phyloP scores from a whole-genome alignment of 495 filamentous ascomycete genomes.

The Penicillium flavigenum region DNA sequence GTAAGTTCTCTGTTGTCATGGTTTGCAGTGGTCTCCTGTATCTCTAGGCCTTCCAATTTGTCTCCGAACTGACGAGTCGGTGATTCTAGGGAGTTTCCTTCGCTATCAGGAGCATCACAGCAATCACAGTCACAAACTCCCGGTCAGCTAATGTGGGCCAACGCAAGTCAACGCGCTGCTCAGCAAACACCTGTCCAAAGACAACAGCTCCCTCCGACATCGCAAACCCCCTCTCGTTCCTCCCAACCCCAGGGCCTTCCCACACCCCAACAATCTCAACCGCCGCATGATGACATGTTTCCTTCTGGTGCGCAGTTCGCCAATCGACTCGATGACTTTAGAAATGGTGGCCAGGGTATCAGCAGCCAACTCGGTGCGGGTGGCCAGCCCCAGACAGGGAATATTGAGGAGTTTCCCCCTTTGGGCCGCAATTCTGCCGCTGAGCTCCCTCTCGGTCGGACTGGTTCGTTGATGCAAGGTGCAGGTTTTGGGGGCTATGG shows the following conservation, averaged over 20 bases:
- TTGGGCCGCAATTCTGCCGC: conserved; percentile 68
- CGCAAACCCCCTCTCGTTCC: conserved; percentile 47
- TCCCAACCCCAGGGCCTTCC: conserved; percentile 53
- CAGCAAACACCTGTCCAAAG: conserved; percentile 66
- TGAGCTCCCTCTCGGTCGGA: conserved; percentile 68
- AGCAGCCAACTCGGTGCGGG: conserved; percentile 53
- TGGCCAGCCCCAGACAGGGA: conserved; percentile 63
- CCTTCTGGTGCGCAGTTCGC: conserved; percentile 54
- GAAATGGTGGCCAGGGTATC: conserved; percentile 61
- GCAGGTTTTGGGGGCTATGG: conserved; percentile 61
- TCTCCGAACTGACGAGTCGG: conserved; percentile 20
- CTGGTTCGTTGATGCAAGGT: conserved; percentile 61
- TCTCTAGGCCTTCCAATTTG: conserved; percentile 7
- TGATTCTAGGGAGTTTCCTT: conserved; percentile 73
- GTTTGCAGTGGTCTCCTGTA: conserved; percentile 8
- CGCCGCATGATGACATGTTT: conserved; percentile 56
- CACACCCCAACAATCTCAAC: conserved; percentile 60
- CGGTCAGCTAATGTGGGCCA: conserved; percentile 67
- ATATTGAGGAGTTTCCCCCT: conserved; percentile 82
- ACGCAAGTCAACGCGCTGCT: conserved; percentile 52
- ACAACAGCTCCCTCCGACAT: conserved; percentile 56
- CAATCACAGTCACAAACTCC: conserved; percentile 59
- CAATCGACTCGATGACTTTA: conserved; percentile 56
- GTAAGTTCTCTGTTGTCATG: conserved; percentile 55
- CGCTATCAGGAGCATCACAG: conserved; percentile 69